Percentiles rank a stretch among this genome's conserved stretches.
These are phyloP conservation scores for Monilinia vaccinii-corymbosi DNA, from an alignment of 2,329 filamentous ascomycete species.

Conservation along the genomic window DNA sequence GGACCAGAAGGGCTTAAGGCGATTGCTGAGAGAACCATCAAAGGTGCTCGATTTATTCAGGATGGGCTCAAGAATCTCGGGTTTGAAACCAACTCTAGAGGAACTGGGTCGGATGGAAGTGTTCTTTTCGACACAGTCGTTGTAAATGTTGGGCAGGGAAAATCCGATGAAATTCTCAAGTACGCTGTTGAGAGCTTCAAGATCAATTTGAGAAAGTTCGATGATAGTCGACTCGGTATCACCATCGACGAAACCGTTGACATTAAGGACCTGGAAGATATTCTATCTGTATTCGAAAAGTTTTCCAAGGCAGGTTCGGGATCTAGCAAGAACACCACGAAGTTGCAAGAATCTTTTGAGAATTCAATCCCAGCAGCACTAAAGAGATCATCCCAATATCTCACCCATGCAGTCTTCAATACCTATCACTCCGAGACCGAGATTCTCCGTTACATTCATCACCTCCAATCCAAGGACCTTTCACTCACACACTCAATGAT, in stretches of 20 bases:
- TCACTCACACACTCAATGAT: constrained; percentile 97
- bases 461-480: constrained; percentile 87
- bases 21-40: constrained; percentile 72
- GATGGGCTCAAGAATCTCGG: constrained; percentile 53
- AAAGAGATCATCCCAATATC: constrained; percentile 62
- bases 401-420: constrained; percentile 93
- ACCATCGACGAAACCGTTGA: constrained; percentile 70
- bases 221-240: constrained; percentile 55
- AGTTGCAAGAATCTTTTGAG: constrained; percentile 34
- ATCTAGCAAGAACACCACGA: constrained; percentile 28
- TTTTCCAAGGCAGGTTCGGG: constrained; percentile 19
- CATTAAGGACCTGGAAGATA: constrained; percentile 44
- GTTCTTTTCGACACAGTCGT: constrained; percentile 75
- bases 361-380: constrained; percentile 46
- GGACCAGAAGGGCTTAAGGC: constrained; percentile 73
- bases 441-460: constrained; percentile 84
- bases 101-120: constrained; percentile 44
- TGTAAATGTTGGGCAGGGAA: constrained; percentile 45
- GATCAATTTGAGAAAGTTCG: constrained; percentile 56
- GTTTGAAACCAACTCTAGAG: constrained; percentile 51
- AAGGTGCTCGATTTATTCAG: constrained; percentile 61
- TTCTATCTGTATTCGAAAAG: constrained; percentile 46
- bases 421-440: constrained; percentile 91
- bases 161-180: constrained; percentile 43
- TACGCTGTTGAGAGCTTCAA: constrained; percentile 40